Base-by-base conservation (phyloP, 495 filamentous ascomycete species). In the Delitschia confertaspora region DNA sequence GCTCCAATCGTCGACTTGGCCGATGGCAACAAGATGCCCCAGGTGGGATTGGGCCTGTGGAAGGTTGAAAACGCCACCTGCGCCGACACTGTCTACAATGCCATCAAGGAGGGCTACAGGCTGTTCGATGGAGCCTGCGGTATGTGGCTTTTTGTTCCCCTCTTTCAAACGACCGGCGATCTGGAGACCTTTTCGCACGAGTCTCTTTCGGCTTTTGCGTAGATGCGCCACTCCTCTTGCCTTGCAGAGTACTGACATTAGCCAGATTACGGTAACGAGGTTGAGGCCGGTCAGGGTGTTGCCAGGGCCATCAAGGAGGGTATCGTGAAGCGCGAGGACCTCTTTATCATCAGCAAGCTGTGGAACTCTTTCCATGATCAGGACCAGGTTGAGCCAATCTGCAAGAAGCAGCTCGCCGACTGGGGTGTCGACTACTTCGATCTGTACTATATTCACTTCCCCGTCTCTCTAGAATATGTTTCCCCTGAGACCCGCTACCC, bases 281-380 rank as follows among this genome's bases (percentile, higher is more conserved):
- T 65, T 40, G 67, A 64, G 47, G 73, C 73, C 5, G 79, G 79
- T 4, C 53, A 65, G 11, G 58, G 55, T 23, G 35, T 61, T 13
- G 36, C 40, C 17, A 39, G 56, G 17, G 78, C 70, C 19, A 78
- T 83, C 59, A 66, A 66, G 25, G 66, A 73, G 20, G 68, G 70
- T 33, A 65, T 66, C 19, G 56, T 79, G n/a, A 65, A 71, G 16
- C 74, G 80, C 26, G 60, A 71, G 13, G 66, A 83, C 24, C 59
- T 83, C 43, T 84, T 80, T 65, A 64, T 84, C n/a, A 82, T 79
- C 3, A 75, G 68, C 42, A 85, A 85, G 60, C 61, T 84, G 13
- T 84, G 79, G 79, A 80, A 76, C 61, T 73, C 75, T 34, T 70
- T 75, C 49, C 80, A 85, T 49, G 73, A 76, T 38, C 73, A 76